Base-by-base conservation (phyloP, 371 early-diverging fungal species). In the Dinochytrium kinnereticum region DNA sequence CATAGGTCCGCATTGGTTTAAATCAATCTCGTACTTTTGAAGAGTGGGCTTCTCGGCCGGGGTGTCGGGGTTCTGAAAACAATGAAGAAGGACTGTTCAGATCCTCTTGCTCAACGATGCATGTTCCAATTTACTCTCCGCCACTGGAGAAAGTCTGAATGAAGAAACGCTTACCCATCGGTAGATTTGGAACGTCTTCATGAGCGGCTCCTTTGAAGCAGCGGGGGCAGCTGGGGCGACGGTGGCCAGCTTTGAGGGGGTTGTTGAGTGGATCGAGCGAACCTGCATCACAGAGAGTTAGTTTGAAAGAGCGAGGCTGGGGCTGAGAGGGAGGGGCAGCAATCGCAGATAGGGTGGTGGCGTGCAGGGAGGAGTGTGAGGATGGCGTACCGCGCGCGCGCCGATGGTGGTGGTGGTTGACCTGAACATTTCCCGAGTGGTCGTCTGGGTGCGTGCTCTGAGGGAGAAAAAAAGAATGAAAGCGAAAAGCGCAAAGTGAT, bases 1-100 rank as follows among this genome's bases (percentile, higher is more conserved):
- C 96, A 97, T 97, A 66, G 97, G 97, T 26, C 97, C 97, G 80
- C 95, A 95, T 53, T 83, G 69, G 87, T 93, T 94, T 81, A 96
- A 83, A 81, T 98, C 95, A 39, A 98, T 87, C 80, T 91, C 83
- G 84, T 95, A 98, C n/a, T 85, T 86, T 79, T 95, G 91, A 73
- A 96, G 85, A 68, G 83, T 80, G 39, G 98, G 98, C 87, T 96
- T 95, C 70, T 90, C 94, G 1, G 90, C 85, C 1, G 98, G 97
- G 39, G 78, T 82, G 74, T 96, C 96, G 59, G 98, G 98, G 86
- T 94, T 89, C 93, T 93, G 73, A 40, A 19, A 3, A n/a, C n/a
- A 24, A 44, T 44, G 49, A 44, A 44, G 10, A 44, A 44, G 49
- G 21, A 21, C 10, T 10, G 10, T 44, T 44, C 13, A 44, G 49